phyloP scores from a whole-genome alignment of 805 yeast genomes.

The Spathaspora girioi region DNA sequence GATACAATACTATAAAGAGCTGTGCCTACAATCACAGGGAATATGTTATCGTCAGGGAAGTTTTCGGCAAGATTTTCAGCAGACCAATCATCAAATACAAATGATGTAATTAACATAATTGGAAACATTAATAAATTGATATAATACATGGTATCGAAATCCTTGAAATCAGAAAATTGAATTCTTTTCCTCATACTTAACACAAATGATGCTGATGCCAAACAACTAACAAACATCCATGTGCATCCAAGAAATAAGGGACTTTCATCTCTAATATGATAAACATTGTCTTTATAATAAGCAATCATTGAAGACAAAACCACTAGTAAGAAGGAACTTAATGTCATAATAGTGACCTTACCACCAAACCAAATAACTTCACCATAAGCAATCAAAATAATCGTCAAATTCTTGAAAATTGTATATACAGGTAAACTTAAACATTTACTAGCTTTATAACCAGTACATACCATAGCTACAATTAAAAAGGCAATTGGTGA shows the following conservation, averaged over 20 bases:
- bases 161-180: conserved; percentile 93
- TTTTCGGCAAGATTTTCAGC: conserved; percentile 66
- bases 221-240: conserved; percentile 96
- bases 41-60: conserved; percentile 72
- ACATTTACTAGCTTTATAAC: conserved; percentile 89
- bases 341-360: conserved; percentile 80
- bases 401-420: conserved; percentile 95
- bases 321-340: conserved; percentile 86
- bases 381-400: conserved; percentile 95
- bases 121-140: conserved; percentile 94
- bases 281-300: conserved; percentile 73
- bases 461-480: conserved; percentile 93
- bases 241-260: conserved; percentile 71
- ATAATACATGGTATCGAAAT: conserved; percentile 97
- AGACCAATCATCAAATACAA: conserved; percentile 91
- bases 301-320: conserved; percentile 96
- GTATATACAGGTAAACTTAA: conserved; percentile 95
- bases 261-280: conserved; percentile 30
- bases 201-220: conserved; percentile 93
- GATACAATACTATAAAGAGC: conserved; percentile 89
- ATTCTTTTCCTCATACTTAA: conserved; percentile 96
- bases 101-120: conserved; percentile 70
- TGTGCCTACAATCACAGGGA: conserved; percentile 75
- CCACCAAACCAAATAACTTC: conserved; percentile 98
- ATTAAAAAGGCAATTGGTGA: conserved; percentile 86